Conservation (phyloP, 176 grass and related monocot genomes). For the Phyllostachys edulis region DNA sequence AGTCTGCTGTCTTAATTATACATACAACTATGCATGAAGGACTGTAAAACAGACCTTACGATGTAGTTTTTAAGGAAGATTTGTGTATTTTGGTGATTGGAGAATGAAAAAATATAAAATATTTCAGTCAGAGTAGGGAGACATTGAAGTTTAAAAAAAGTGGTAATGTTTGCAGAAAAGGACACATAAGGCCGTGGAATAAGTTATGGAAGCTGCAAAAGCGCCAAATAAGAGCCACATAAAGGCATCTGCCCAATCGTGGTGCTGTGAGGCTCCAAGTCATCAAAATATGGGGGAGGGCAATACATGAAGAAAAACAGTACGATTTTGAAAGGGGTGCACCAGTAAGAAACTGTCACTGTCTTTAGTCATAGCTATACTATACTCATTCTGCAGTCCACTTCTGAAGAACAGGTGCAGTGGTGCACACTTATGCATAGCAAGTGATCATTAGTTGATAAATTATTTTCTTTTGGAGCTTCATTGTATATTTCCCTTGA, state of each 20-base stretch:
- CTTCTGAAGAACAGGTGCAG: conserved; percentile 9
- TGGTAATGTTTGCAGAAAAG: not conserved
- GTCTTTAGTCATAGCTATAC: not conserved
- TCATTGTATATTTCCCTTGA: not conserved
- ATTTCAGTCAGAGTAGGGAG: not conserved
- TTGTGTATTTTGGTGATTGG: not conserved
- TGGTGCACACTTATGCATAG: not conserved
- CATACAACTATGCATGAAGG: not conserved
- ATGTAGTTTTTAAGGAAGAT: not conserved
- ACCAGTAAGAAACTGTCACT: not conserved
- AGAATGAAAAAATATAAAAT: not conserved
- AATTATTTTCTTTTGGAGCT: conserved; percentile 11
- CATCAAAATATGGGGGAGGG: conserved; percentile 27
- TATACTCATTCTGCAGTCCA: not conserved
- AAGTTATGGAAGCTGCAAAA: not conserved
- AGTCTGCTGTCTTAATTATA: conserved; percentile 2
- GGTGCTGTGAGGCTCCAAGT: conserved; percentile 29
- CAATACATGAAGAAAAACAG: not conserved
- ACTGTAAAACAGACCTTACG: not conserved
- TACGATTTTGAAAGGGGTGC: not conserved
- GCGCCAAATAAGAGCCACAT: not conserved
- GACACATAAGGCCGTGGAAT: not conserved
- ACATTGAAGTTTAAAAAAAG: not conserved
- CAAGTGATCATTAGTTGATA: not conserved
- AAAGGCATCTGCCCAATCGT: not conserved